Conservation (phyloP, 164 flowering plant species). For the Berberis thunbergii region DNA sequence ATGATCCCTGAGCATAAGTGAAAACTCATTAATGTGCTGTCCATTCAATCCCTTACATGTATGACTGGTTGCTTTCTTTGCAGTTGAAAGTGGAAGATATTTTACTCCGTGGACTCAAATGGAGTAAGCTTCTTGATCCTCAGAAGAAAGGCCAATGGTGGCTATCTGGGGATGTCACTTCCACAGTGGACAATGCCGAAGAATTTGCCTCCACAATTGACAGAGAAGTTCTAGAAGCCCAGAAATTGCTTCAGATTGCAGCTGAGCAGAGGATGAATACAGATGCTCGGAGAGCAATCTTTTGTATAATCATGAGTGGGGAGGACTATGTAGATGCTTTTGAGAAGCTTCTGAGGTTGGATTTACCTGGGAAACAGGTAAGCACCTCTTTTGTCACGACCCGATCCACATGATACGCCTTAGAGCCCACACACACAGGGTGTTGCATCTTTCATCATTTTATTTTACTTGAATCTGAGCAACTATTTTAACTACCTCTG, state of each 20-base stretch:
- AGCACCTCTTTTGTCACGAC: not conserved
- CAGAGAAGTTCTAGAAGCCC: conserved; percentile 65
- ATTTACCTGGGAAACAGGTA: conserved; percentile 89
- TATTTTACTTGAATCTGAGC: not conserved
- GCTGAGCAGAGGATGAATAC: conserved; percentile 93
- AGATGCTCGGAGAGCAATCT: conserved; percentile 74
- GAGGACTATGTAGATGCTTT: conserved; percentile 86
- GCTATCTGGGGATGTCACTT: conserved; percentile 53
- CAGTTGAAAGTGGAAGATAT: conserved; percentile 74
- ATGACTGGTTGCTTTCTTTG: conserved; percentile 6
- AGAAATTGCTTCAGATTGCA: conserved; percentile 84
- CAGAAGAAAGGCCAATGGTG: conserved; percentile 97
- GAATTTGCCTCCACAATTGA: conserved; percentile 73
- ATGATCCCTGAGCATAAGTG: not conserved
- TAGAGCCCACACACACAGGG: no score
- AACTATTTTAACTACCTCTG: not conserved
- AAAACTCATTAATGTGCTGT: not conserved
- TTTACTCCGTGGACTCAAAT: conserved; percentile 63
- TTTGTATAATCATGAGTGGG: conserved; percentile 81
- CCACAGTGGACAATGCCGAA: conserved; percentile 31
- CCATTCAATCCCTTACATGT: not conserved
- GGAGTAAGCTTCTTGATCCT: conserved; percentile 92
- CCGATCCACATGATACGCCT: not conserved
- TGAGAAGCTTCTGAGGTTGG: conserved; percentile 78
- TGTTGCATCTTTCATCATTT: not conserved